Base-by-base conservation (phyloP, 176 grass and related monocot genomes). In the Oryza longistaminata region DNA sequence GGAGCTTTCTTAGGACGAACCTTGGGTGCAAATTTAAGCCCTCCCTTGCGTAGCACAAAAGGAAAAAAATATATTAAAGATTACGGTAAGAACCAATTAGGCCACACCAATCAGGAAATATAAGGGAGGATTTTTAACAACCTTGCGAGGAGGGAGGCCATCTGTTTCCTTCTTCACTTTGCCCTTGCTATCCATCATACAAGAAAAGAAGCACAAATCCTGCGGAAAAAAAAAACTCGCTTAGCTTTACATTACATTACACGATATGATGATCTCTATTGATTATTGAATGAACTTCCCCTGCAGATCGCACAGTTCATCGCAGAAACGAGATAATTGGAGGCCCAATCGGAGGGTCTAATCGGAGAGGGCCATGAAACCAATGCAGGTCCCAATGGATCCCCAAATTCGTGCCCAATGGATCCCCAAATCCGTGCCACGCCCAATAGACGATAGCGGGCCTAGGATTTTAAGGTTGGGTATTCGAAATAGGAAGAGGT, bases 21-120 rank as follows among this genome's bases (percentile, higher is more conserved):
- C 73, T 88, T 93, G 26, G 88, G 91, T 44, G 73, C 53, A 10
- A 93, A 92, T 70, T 83, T 88, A 37, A 92, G 83, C 19, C 81
- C 69, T 13, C 77, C 83, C 79, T 85, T 64, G 29, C 24, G 46
- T 62, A 34, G 16, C 19, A 60, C 37, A 55, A 44, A 85, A 74
- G 0, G 15, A 52, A 68, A 55, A 40, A 8, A 40, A 8, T 5
- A 31, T 35, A 27, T 19, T 17, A 21, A 21, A 58, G 5, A 58
- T 21, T 21, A 75, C 25, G 0, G 15, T 78, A 44, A 79, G 35
- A 42, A 70, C 42, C 42, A 69, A 68, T 58, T 7, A 22, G 6
- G 29, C 65, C 2, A 31, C 64, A 39, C 3, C 2, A 49, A 22
- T 9, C 2, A 35, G 44, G n/a, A 61, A 75, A 9, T 53, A 21